Base-by-base conservation (phyloP, 2,329 filamentous ascomycete species). In the Metarhizium rileyi region DNA sequence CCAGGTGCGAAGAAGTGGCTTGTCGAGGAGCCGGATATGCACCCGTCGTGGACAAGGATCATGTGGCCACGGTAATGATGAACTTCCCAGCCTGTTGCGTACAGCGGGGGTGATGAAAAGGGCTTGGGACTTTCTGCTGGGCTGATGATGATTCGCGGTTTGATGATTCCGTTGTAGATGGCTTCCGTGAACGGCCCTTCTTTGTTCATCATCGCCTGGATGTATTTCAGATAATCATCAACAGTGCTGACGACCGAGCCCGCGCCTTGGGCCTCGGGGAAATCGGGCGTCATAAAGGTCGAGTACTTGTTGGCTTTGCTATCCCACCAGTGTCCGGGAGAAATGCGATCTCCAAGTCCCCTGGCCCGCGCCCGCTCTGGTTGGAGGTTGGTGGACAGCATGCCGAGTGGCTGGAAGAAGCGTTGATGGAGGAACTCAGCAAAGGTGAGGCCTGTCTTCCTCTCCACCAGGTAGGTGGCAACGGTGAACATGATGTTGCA, bases 401-500 rank as follows among this genome's bases (percentile, higher is more conserved):
- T 61, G 1, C 50, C 55, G 9, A 66, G 51, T 2, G 59, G 60
- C 7, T 48, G 14, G 22, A 63, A 59, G 26, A 67, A 50, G 4
- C 44, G 49, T 7, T 53, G 16, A 1, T 57, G 33, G 9, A 63
- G 55, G 40, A 58, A 62, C 3, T 58, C 50, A 9, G 56, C 20
- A 35, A 63, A 61, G 18, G 25, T 28, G 3, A 55, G 46, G 1
- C 50, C 47, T 5, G 40, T 55, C 20, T 47, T 55, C 1, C 48
- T 28, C 47, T 63, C 57, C 1, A 63, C 56, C 8, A 63, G 50
- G 42, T 63, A 47, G 1, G 55, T 53, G 3, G 57, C 55, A 3
- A 50, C 60, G 1, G 59, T 62, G 44, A 56, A 63, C 60, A 63
- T 63, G 52, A 61, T 57, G 42, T 61, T 63, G 49, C 53, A 57